Percentiles rank a stretch among this genome's conserved stretches.
Conservation (phyloP, 306 rosid genomes). For the Arachis stenosperma region DNA sequence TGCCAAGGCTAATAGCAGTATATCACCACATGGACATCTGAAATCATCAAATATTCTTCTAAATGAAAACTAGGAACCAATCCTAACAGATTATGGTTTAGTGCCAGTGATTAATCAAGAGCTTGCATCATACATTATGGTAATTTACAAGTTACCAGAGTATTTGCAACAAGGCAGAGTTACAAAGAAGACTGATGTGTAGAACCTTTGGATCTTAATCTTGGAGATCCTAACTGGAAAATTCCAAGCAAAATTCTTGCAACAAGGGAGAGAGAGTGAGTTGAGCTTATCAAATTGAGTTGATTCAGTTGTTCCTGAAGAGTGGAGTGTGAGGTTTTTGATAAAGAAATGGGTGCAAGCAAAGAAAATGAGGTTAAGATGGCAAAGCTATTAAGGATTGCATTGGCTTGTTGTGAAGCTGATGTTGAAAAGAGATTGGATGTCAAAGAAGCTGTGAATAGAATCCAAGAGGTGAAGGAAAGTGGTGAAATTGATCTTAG, state of each 20-base stretch:
- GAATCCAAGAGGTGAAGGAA: conserved; percentile 63
- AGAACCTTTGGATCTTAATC: conserved; percentile 77
- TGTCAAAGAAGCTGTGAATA: conserved; percentile 61
- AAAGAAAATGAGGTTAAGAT: conserved; percentile 47
- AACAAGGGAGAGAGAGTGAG: conserved; percentile 53
- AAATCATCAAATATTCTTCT: conserved; percentile 87
- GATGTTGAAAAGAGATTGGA: conserved; percentile 77
- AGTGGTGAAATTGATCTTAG: not conserved
- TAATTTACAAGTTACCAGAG: conserved; percentile 83
- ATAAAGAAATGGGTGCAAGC: conserved; percentile 47
- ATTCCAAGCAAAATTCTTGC: conserved; percentile 56
- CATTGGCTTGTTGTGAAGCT: conserved; percentile 62
- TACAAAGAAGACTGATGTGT: conserved; percentile 86
- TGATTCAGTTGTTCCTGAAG: conserved; percentile 44
- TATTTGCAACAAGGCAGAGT: conserved; percentile 60
- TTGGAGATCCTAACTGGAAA: conserved; percentile 74
- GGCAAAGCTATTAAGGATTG: conserved; percentile 71
- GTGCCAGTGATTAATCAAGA: conserved; percentile 81
- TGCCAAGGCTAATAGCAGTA: conserved; percentile 56
- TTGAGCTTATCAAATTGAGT: conserved; percentile 70
- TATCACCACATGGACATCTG: conserved; percentile 70
- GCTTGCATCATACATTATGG: conserved; percentile 67
- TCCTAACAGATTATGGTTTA: conserved; percentile 74
- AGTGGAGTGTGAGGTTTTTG: conserved; percentile 64
- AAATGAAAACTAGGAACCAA: conserved; percentile 54